phyloP scores from a whole-genome alignment of 495 filamentous ascomycete species.

The Xylaria curta region DNA sequence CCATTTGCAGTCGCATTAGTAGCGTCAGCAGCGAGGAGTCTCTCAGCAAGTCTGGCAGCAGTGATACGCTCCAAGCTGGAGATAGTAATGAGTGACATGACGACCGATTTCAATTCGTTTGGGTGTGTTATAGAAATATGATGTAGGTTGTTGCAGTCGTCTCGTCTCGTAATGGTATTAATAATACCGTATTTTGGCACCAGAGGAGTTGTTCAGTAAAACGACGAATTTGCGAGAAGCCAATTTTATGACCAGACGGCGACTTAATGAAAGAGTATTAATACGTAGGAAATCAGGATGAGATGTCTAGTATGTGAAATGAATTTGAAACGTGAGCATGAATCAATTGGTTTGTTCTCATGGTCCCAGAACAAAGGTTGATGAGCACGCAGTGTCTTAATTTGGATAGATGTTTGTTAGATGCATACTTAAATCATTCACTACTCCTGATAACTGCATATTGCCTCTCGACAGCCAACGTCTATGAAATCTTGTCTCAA shows the following conservation, averaged over 20 bases:
- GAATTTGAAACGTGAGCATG: not conserved
- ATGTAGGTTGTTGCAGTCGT: not conserved
- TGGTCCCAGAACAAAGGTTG: not conserved
- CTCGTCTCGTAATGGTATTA: not conserved
- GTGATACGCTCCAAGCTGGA: conserved; percentile 69
- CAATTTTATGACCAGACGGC: not conserved
- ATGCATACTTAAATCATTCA: conserved; percentile 4
- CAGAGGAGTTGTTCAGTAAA: not conserved
- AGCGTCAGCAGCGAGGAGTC: conserved; percentile 46
- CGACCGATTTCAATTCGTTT: not conserved
- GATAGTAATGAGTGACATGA: conserved; percentile 64
- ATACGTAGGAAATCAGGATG: not conserved
- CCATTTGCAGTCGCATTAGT: not conserved
- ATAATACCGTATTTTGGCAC: too few species aligned
- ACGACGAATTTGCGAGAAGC: not conserved
- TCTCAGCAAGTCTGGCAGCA: conserved; percentile 64
- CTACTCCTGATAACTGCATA: not conserved
- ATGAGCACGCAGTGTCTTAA: not conserved
- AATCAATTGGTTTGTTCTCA: not conserved
- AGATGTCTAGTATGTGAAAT: not conserved
- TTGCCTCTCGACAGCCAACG: not conserved
- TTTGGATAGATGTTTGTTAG: not conserved
- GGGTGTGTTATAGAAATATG: not conserved
- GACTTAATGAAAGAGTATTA: not conserved
- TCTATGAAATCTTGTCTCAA: not conserved